These are phyloP conservation scores for Cocos nucifera DNA, from an alignment of 176 grass and related monocot genomes.

Conservation along the genomic window DNA sequence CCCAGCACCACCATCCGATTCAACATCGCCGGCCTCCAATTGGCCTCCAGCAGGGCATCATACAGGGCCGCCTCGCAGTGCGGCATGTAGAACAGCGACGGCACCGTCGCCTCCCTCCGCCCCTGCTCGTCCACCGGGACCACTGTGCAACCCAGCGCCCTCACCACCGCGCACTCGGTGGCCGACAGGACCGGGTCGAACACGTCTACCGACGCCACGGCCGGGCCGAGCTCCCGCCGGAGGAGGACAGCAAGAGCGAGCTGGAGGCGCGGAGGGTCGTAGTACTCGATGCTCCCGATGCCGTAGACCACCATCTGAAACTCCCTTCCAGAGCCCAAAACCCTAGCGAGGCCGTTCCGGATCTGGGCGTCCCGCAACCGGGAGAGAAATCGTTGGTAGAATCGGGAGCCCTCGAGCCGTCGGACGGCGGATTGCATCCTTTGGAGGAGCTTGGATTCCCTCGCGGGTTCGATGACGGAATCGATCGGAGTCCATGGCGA, in stretches of 20 bases:
- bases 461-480: constrained; percentile 31
- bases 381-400: constrained; percentile 39
- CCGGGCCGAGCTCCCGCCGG: constrained; percentile 22
- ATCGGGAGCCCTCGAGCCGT: constrained; percentile 29
- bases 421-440: constrained; percentile 33
- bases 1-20: constrained; percentile 52
- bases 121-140: constrained; percentile 39
- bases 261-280: constrained; percentile 46
- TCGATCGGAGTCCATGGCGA: constrained; percentile 38
- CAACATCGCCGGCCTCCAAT: constrained; percentile 44
- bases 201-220: constrained; percentile 32
- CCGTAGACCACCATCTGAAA: constrained; percentile 48
- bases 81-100: constrained; percentile 92
- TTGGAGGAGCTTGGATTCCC: constrained; percentile 26
- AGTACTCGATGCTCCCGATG: constrained; percentile 66
- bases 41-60: constrained; percentile 51
- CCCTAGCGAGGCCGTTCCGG: constrained; percentile 17
- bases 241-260: constrained; percentile 49
- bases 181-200: constrained; percentile 76
- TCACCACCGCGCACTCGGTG: constrained; percentile 48
- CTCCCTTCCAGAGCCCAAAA: constrained; percentile 2
- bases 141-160: constrained; percentile 46
- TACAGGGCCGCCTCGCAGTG: constrained; percentile 73
- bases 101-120: constrained; percentile 35
- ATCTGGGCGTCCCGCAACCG: constrained; percentile 10